These are phyloP conservation scores for Mycena belliarum DNA, from an alignment of 768 basidiomycete species.

Conservation along the genomic window DNA sequence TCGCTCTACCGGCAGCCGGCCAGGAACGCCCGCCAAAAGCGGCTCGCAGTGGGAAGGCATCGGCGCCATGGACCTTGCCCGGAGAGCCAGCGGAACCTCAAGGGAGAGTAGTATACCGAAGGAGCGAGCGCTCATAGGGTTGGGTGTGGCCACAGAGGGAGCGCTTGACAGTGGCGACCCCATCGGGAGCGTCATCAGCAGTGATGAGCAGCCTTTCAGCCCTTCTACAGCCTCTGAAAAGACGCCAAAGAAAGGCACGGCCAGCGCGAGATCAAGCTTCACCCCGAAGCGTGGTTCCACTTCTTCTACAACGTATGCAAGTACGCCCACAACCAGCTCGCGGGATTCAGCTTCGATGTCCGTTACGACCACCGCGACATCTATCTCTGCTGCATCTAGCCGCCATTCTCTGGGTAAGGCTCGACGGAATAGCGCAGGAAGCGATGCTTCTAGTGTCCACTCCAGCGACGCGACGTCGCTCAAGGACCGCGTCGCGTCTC, in stretches of 20 bases:
- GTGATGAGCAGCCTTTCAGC: constrained; percentile 55
- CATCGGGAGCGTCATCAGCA: constrained; percentile 48
- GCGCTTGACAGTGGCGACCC: constrained; percentile 43
- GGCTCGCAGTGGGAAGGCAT: constrained; percentile 78
- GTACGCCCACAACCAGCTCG: constrained; percentile 77
- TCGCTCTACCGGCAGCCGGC: constrained; percentile 67
- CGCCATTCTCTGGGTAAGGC: constrained; percentile 71
- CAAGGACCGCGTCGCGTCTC: constrained; percentile 68
- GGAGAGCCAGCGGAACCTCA: constrained; percentile 36
- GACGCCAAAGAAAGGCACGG: constrained; percentile 64
- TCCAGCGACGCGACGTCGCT: constrained; percentile 64
- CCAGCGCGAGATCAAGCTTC: constrained; percentile 67
- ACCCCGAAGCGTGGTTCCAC: constrained; percentile 88
- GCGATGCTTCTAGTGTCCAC: constrained; percentile 78
- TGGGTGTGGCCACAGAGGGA: constrained; percentile 36
- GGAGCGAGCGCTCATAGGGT: constrained; percentile 42
- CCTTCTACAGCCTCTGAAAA: constrained; percentile 54
- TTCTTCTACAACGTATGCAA: constrained; percentile 84
- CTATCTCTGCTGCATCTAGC: constrained; percentile 69
- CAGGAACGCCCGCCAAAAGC: constrained; percentile 71
- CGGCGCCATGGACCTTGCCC: constrained; percentile 39
- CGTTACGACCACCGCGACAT: constrained; percentile 74
- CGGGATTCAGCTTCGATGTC: constrained; percentile 87
- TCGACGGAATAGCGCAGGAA: constrained; percentile 81
- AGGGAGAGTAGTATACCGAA: constrained; percentile 45